phyloP scores from a whole-genome alignment of 1,284 basidiomycete species.

The Retiboletus flavoniger region DNA sequence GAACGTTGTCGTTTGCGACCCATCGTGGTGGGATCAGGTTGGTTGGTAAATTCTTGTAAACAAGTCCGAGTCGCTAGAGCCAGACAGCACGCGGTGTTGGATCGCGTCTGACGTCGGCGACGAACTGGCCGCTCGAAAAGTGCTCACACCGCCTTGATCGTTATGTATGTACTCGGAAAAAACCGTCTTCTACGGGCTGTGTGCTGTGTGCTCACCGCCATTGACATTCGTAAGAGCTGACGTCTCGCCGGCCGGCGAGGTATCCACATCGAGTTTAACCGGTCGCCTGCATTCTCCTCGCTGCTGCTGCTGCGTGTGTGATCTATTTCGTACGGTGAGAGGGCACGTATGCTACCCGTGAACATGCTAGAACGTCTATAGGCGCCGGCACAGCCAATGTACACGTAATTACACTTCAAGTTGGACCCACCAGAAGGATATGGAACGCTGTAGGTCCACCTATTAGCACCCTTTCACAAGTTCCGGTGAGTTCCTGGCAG shows the following conservation, averaged over 20 bases:
- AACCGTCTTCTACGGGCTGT: not conserved
- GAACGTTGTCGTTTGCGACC: conserved; percentile 50
- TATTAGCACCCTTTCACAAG: not conserved
- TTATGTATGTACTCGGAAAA: not conserved
- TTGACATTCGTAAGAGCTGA: not conserved
- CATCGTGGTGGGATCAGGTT: conserved; percentile 12
- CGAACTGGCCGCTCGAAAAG: not conserved
- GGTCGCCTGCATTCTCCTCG: not conserved
- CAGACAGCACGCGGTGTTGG: conserved; percentile 1
- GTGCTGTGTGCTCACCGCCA: conserved; percentile 4
- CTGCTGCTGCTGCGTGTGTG: not conserved
- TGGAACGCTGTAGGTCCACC: conserved; percentile 14
- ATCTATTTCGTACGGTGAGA: not conserved
- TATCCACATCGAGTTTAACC: not conserved
- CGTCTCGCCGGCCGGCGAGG: no score
- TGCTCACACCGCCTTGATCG: not conserved
- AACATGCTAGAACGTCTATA: not conserved
- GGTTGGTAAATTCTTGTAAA: no score
- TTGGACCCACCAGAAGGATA: not conserved
- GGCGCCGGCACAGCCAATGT: not conserved
- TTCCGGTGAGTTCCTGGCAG: not conserved
- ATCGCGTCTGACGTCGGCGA: not conserved
- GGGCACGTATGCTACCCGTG: not conserved
- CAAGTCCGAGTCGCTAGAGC: no score
- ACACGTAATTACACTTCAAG: not conserved